Base-by-base conservation (phyloP, 306 rosid genomes). In the Clitoria ternatea region DNA sequence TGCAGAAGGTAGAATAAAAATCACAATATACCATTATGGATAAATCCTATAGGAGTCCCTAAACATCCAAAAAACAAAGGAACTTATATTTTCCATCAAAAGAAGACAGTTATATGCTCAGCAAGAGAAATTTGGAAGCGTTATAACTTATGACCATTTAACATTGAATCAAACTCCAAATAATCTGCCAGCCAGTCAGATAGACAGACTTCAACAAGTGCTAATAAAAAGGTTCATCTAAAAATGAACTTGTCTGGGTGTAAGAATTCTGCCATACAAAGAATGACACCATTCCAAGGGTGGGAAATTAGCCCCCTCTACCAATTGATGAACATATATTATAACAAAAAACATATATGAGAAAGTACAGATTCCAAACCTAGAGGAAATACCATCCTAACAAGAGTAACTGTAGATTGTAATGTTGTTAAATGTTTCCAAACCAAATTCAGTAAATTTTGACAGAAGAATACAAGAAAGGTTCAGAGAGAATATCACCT, bases 1-100 rank as follows among this genome's bases (percentile, higher is more conserved):
- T 87, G 89, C 53, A 48, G 30, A 73, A 68, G 73, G 48, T 35
- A 39, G 30, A 75, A 44, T 69, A 75, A 49, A 50, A 62, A 42
- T 18, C 35, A 37, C n/a, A n/a, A n/a, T 29, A 50, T 29, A 20
- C 57, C 54, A 48, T 7, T 12, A 26, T 37, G 47, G 13, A 75
- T 44, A 60, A 78, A 62, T 70, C 50, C 32, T 37, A 61, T 5
- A 1, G 1, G 27, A 52, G 42, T 59, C 37, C 39, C 18, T 23
- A 9, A 19, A 56, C 61, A 14, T 24, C 13, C 10, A 57, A 18
- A 53, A 56, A 74, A 69, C 37, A 56, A 44, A 48, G 59, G 15
- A 69, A 54, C 60, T 20, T 55, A 61, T 52, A 29, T 62, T 55
- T 20, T 19, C 43, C 7, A 56, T 33, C n/a, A 43, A 48, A 45